Evolutionary conservation across 495 filamentous ascomycete genomes (phyloP).

Genomic region (Pseudoneurospora amorphoporcata): DNA sequence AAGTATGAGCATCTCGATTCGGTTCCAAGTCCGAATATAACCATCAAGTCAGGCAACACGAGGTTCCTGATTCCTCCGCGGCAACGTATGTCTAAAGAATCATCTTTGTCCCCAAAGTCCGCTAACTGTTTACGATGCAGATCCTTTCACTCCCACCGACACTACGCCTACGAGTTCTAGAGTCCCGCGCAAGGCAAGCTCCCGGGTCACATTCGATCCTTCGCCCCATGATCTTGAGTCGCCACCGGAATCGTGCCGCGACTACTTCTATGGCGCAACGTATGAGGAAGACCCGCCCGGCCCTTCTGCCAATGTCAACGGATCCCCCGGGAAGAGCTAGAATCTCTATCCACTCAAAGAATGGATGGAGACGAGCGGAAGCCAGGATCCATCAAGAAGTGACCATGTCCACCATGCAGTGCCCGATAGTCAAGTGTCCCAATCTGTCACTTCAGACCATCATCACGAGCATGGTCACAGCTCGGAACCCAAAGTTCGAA

Average conservation of each 20-base stretch:
- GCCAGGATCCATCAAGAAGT: not conserved
- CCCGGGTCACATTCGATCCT: not conserved
- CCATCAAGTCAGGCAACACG: not conserved
- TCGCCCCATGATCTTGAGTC: not conserved
- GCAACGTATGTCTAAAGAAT: not conserved
- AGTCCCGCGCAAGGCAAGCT: not conserved
- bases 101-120: not conserved
- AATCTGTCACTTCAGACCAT: not conserved
- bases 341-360: constrained; percentile 12
- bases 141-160: not conserved
- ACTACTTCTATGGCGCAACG: not conserved
- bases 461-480: constrained; percentile 21
- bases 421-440: not conserved
- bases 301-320: not conserved
- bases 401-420: not conserved
- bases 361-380: not conserved
- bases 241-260: not conserved
- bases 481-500: constrained; percentile 23
- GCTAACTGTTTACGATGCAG: not conserved
- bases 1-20: not conserved
- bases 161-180: not conserved
- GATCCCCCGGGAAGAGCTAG: not conserved
- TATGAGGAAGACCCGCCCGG: not conserved
- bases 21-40: not conserved
- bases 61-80: not conserved